Evolutionary conservation across 768 basidiomycete genomes (phyloP).

Genomic region (Podaxis carcinomalis): DNA sequence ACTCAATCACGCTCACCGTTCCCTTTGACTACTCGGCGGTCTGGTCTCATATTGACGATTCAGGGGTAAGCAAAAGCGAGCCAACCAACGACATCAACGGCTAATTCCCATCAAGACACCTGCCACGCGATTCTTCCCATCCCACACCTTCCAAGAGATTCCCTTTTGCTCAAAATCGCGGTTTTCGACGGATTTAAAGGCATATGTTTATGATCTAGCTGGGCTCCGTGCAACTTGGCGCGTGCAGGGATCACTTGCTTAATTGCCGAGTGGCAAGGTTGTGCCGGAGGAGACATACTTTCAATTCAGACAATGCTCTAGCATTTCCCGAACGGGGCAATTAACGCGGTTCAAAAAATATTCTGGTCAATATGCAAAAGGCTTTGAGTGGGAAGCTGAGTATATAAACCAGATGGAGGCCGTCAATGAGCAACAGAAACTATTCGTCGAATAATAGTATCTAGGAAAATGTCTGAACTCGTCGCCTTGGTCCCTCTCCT

Average conservation of each 20-base stretch:
- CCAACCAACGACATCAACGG: not conserved
- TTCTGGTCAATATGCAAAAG: not conserved
- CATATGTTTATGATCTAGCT: not conserved
- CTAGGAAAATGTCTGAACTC: constrained; percentile 4
- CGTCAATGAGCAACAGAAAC: not conserved
- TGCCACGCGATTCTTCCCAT: not conserved
- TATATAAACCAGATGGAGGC: not conserved
- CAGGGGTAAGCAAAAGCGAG: not conserved
- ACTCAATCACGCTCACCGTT: not conserved
- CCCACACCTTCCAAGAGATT: not conserved
- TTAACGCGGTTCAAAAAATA: not conserved
- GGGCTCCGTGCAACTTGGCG: not conserved
- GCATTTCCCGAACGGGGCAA: not conserved
- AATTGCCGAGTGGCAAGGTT: not conserved
- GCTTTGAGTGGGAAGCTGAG: not conserved
- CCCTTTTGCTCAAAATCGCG: not conserved
- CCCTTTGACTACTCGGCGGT: not conserved
- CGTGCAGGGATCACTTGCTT: not conserved
- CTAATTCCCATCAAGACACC: not conserved
- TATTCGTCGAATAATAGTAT: not conserved
- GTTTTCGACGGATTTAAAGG: not conserved
- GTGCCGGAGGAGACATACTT: not conserved
- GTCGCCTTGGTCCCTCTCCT: constrained; percentile 4
- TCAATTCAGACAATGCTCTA: not conserved
- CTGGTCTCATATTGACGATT: not conserved